These are phyloP conservation scores for Akanthomyces dipterigenus DNA, from an alignment of 2,329 filamentous ascomycete species.

Conservation along the genomic window DNA sequence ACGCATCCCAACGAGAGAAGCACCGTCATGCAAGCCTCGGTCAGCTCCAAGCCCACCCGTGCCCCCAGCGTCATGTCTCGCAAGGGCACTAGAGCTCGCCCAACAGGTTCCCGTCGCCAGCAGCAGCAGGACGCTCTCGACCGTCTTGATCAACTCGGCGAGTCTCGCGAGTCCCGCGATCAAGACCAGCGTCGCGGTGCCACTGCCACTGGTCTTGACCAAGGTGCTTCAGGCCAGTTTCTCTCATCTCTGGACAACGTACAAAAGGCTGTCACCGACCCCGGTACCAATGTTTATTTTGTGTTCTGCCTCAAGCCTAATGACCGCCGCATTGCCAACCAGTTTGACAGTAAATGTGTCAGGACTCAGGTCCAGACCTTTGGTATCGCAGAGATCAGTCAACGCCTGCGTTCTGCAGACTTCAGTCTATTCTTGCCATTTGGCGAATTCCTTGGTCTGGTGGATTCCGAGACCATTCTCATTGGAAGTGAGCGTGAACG, in stretches of 20 bases:
- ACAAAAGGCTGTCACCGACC: slow-evolving; percentile 73
- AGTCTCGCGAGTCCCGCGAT: slow-evolving; percentile 38
- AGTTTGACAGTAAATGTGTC: slow-evolving; percentile 98
- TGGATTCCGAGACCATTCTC: slow-evolving; percentile 75
- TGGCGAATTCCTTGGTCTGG: slow-evolving; percentile 84
- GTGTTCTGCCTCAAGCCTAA: slow-evolving; percentile 97
- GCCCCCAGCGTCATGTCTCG: slow-evolving; percentile 87
- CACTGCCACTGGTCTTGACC: slow-evolving; percentile 47
- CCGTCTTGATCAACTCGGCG: slow-evolving; percentile 43
- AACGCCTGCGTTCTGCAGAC: slow-evolving; percentile 84
- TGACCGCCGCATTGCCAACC: slow-evolving; percentile 92
- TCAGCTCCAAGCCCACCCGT: slow-evolving; percentile 90
- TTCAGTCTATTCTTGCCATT: slow-evolving; percentile 96
- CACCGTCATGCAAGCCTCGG: slow-evolving; percentile 90
- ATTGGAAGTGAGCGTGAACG: slow-evolving; percentile 92
- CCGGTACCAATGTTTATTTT: slow-evolving; percentile 88
- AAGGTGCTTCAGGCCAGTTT: slow-evolving; percentile 90
- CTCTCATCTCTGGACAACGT: slow-evolving; percentile 84
- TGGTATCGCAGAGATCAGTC: slow-evolving; percentile 94
- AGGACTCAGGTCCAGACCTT: slow-evolving; percentile 90
- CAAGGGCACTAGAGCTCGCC: slow-evolving; percentile 49
- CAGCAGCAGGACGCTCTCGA: slow-evolving; percentile 38
- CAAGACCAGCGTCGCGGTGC: slow-evolving; percentile 31
- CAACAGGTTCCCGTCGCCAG: slow-evolving; percentile 28
- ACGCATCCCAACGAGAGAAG: slow-evolving; percentile 87